phyloP scores from a whole-genome alignment of 495 filamentous ascomycete species.

The Podospora didyma region DNA sequence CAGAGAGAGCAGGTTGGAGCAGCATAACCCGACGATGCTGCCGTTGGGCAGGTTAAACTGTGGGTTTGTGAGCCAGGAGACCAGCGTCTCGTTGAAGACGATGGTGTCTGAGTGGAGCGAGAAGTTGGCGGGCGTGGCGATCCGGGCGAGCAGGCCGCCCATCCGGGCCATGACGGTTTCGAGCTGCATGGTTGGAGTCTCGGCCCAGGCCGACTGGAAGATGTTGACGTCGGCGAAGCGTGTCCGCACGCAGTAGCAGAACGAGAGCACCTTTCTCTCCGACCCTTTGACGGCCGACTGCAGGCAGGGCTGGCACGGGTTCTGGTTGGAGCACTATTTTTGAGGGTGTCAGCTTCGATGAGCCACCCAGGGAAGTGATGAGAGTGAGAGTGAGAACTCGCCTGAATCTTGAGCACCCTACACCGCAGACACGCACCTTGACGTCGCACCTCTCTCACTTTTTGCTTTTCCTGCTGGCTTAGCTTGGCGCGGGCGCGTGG shows the following conservation, averaged over 20 bases:
- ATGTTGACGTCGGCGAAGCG: conserved; percentile 28
- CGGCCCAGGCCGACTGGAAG: conserved; percentile 8
- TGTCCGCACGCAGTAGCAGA: conserved; percentile 25
- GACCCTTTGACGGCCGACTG: conserved; percentile 19
- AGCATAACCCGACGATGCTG: conserved; percentile 27
- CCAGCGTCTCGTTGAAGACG: conserved; percentile 22
- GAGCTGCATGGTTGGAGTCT: conserved; percentile 18
- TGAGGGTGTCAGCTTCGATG: not conserved
- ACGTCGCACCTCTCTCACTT: conserved; percentile 64
- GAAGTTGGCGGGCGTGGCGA: conserved; percentile 22
- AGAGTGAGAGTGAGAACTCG: conserved; percentile 1
- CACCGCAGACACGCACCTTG: conserved; percentile 70
- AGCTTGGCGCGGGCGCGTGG: conserved; percentile 49
- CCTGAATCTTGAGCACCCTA: conserved; percentile 62
- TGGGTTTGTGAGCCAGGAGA: conserved; percentile 26
- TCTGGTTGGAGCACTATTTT: conserved; percentile 23
- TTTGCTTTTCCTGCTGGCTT: conserved; percentile 52
- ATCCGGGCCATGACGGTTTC: conserved; percentile 20
- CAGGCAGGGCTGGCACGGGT: conserved; percentile 23
- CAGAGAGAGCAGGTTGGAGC: conserved; percentile 24
- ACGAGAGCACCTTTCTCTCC: conserved; percentile 23
- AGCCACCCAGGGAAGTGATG: not conserved
- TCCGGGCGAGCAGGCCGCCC: conserved; percentile 24
- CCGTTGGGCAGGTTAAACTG: conserved; percentile 21
- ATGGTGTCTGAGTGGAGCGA: conserved; percentile 8